Base-by-base conservation (phyloP, 75 land plant genomes). In the Selaginella moellendorffii region DNA sequence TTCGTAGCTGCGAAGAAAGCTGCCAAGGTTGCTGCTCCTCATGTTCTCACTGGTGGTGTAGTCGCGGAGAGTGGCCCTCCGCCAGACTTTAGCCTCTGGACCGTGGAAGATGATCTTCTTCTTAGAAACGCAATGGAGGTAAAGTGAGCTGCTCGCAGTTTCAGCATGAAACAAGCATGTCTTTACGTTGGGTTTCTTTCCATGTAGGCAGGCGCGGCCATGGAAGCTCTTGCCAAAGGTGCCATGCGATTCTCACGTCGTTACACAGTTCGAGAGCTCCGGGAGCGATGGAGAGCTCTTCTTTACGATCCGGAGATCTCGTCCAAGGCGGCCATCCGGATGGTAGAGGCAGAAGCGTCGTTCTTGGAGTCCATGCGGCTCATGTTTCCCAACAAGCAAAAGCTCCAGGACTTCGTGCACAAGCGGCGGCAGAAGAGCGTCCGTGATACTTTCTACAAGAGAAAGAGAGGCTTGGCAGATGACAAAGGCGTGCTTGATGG, bases 191-290 rank as follows among this genome's bases (percentile, higher is more conserved):
- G n/a, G n/a, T n/a, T n/a, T n/a, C n/a, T 63, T 30, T 54, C n/a
- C 24, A 26, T 78, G 1, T 66, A 93, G 98, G 85, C 80, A 59
- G 98, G 98, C 61, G 97, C 98, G 54, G 85, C 96, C 19, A 69
- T 93, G 71, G 98, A 93, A 68, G 88, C 96, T 20, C 85, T 93
- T 77, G 90, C 87, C 27, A 89, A 82, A 76, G 98, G 98, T 30
- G 98, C 98, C 14, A 84, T 89, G 56, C 67, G 65, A 2, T 93
- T 93, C 67, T 88, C 98, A 65, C 75, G 76, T 18, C 68, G 79
- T 27, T 93, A 74, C 63, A 83, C 85, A 14, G 62, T 83, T 23
- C 64, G 67, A 54, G 97, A 93, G 68, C 73, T 93, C 54, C 81
- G 77, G 52, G 85, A 86, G 42, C 68, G 98, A 24, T 93, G 98